These are phyloP conservation scores for Gnomoniopsis smithogilvyi DNA, from an alignment of 2,329 filamentous ascomycete genomes.

Conservation along the genomic window DNA sequence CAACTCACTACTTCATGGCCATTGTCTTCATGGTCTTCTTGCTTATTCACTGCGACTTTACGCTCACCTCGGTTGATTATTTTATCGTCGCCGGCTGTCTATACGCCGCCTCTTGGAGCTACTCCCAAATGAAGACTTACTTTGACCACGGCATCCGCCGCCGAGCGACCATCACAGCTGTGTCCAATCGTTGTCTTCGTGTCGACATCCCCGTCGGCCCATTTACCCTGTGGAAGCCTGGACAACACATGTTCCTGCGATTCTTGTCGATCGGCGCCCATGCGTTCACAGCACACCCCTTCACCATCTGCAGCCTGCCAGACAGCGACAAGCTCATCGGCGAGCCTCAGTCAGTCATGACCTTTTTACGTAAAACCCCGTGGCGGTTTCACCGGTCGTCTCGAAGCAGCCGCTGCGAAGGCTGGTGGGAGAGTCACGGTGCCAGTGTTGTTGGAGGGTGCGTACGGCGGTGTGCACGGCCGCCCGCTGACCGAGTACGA, in stretches of 20 bases:
- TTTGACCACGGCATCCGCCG: conserved; percentile 8
- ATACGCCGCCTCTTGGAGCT: conserved; percentile 5
- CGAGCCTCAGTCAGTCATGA: not conserved
- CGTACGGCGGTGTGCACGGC: conserved; percentile 5
- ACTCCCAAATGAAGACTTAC: conserved; percentile 8
- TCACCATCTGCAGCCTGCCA: conserved; percentile 18
- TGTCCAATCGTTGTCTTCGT: not conserved
- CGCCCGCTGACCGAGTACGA: not conserved
- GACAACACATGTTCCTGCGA: conserved; percentile 16
- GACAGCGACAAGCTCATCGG: not conserved
- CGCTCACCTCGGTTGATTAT: conserved; percentile 3
- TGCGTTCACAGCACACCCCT: conserved; percentile 18
- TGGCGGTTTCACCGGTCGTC: conserved; percentile 8
- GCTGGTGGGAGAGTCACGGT: not conserved
- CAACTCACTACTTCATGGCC: conserved; percentile 6
- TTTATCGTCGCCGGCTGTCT: conserved; percentile 6
- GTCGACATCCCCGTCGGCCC: conserved; percentile 6
- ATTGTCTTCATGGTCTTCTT: conserved; percentile 9
- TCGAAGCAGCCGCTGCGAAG: not conserved
- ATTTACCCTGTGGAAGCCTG: conserved; percentile 1
- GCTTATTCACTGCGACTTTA: conserved; percentile 8
- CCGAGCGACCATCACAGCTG: not conserved
- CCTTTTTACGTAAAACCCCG: conserved; percentile 7
- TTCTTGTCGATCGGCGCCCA: conserved; percentile 14
- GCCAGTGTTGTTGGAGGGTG: conserved; percentile 3